These are phyloP conservation scores for Selaginella tamariscina DNA, from an alignment of 75 land plant genomes.

Conservation along the genomic window DNA sequence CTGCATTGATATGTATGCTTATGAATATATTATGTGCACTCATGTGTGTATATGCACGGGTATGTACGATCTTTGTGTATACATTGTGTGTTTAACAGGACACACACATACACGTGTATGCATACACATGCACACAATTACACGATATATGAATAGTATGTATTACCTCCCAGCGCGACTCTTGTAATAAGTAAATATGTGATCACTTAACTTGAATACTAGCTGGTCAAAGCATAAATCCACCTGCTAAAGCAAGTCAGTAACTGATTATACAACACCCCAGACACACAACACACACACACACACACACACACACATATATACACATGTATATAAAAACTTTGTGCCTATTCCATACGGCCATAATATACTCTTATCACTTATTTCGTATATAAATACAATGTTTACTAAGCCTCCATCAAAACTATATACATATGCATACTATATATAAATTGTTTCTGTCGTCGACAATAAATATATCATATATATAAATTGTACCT, in stretches of 20 bases:
- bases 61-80: too few relatives aligned
- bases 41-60: too few relatives aligned
- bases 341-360: too few relatives aligned
- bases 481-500: background rate
- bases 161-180: slow-evolving; percentile 86
- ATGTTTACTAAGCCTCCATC: too few relatives aligned
- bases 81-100: background rate
- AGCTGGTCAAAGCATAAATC: slow-evolving; percentile 95
- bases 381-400: too few relatives aligned
- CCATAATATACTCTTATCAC: too few relatives aligned
- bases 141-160: background rate
- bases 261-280: too few relatives aligned
- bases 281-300: too few relatives aligned
- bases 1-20: too few relatives aligned
- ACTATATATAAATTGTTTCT: background rate
- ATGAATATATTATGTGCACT: too few relatives aligned
- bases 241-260: too few relatives aligned
- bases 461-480: background rate
- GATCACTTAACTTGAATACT: slow-evolving; percentile 79
- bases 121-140: background rate
- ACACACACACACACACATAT: background rate
- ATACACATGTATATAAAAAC: too few relatives aligned
- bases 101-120: background rate
- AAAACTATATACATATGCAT: background rate
- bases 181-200: slow-evolving; percentile 77